These are phyloP conservation scores for Nakaseomyces sp. DNA, from an alignment of 1,139 yeast species.

Conservation along the genomic window DNA sequence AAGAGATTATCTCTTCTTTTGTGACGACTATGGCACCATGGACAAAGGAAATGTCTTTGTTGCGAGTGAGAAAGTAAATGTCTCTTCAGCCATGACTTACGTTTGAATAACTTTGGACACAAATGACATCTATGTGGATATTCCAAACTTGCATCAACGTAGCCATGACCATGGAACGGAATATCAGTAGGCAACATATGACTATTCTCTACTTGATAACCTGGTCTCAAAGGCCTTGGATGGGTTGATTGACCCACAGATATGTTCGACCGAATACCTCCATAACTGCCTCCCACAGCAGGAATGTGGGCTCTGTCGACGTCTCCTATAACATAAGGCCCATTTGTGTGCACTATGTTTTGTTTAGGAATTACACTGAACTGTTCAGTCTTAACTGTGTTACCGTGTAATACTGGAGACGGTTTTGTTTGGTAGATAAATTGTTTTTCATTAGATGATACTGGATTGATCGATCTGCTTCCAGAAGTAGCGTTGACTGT, in stretches of 20 bases:
- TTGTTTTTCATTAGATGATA: not conserved
- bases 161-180: not conserved
- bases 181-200: not conserved
- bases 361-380: not conserved
- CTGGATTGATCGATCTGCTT: not conserved
- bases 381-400: not conserved
- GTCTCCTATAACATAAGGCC: not conserved
- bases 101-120: slow-evolving; percentile 65
- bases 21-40: slow-evolving; percentile 70
- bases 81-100: slow-evolving; percentile 88
- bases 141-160: not conserved
- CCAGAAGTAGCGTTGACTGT: not conserved
- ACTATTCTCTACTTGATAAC: not conserved
- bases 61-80: slow-evolving; percentile 83
- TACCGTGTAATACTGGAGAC: not conserved
- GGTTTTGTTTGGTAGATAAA: not conserved
- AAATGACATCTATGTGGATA: slow-evolving; percentile 62
- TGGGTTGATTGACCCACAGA: not conserved
- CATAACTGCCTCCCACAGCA: not conserved
- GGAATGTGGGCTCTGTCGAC: not conserved
- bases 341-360: not conserved
- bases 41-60: slow-evolving; percentile 77
- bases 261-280: not conserved
- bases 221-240: not conserved
- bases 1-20: slow-evolving; percentile 51